These are phyloP conservation scores for Linum usitatissimum DNA, from an alignment of 345 rosid species.

Conservation along the genomic window DNA sequence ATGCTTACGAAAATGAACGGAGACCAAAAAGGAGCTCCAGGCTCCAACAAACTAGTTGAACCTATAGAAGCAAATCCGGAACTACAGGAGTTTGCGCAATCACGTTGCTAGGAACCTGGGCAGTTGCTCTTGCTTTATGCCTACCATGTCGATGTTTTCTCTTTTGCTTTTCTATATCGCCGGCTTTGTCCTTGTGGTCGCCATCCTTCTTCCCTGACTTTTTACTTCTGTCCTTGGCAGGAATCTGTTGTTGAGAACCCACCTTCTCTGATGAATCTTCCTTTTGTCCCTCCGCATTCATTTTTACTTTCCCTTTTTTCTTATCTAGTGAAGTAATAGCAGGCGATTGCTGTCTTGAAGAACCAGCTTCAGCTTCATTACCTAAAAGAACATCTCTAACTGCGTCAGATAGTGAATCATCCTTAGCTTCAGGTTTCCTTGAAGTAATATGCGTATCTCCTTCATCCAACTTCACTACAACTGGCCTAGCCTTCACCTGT, in stretches of 20 bases:
- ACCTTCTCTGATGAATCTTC: conserved; percentile 33
- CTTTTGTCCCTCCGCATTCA: conserved; percentile 23
- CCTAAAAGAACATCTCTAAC: conserved; percentile 66
- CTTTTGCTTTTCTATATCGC: conserved; percentile 35
- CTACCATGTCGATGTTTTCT: conserved; percentile 37
- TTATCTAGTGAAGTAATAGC: conserved; percentile 26
- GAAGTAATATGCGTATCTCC: conserved; percentile 30
- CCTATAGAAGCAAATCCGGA: conserved; percentile 74
- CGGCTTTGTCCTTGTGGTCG: conserved; percentile 27
- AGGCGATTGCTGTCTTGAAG: conserved; percentile 19
- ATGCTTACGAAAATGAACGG: too few species aligned
- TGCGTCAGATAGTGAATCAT: conserved; percentile 47
- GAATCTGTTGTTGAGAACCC: conserved; percentile 32
- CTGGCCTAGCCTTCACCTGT: conserved; percentile 71
- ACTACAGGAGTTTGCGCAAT: conserved; percentile 26
- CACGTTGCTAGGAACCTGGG: conserved; percentile 24
- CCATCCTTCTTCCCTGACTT: conserved; percentile 27
- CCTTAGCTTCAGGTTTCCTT: conserved; percentile 29
- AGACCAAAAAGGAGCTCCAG: too few species aligned
- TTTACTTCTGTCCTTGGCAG: conserved; percentile 38
- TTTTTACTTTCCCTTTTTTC: conserved; percentile 58
- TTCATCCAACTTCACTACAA: conserved; percentile 82
- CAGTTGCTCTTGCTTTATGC: conserved; percentile 44
- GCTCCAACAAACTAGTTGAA: not conserved
- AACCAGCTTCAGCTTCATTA: conserved; percentile 19